Evolutionary conservation across 2,329 filamentous ascomycete genomes (phyloP), one percentile per base, ranked within the genome.

Genomic region (Venturia pyrina): DNA sequence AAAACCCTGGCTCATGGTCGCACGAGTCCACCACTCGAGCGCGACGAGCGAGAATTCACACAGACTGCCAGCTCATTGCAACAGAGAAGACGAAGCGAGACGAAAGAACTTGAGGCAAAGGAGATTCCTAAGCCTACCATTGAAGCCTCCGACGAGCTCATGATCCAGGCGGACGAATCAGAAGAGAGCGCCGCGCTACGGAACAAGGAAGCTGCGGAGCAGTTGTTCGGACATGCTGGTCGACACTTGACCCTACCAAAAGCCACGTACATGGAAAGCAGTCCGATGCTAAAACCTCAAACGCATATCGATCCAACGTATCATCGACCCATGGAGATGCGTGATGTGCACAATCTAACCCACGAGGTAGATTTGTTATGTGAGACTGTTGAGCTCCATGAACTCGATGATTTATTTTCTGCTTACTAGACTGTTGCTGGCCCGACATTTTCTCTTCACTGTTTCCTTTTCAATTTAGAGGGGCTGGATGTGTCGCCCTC

Each of bases 31-130:
- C 91, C 92, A 19, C 82, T 98, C 46, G 93, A 98, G 78, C 91
- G 90, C 72, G 93, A 98, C 71, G 93, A 98, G 81, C 90, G 89
- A 73, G 95, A 98, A 77, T 99, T 99, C 74, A 97, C 93, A 7
- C 91, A 96, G 78, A 98, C 93, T 1, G 95, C 95, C 19, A 90
- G 91, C 70, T 91, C 89, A 62, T 85, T 98, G 71, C 90, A 85
- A 67, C 81, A 56, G 43, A 66, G 65, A 37, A 65, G 56, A 37
- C 21, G 28, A 43, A 37, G 43, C 40, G 66, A 66, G 19, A 32
- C 62, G 4, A 24, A 60, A 10, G 61, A 66, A 11, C 17, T 43
- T 24, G 60, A 62, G 32, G 60, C 50, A 46, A 37, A 67, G 40
- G 60, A 63, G 19, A n/a, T 34, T 28, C 40, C 37, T 17, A 37